Conservation (phyloP, 257 asterid genomes). For the Schizonepeta tenuifolia region DNA sequence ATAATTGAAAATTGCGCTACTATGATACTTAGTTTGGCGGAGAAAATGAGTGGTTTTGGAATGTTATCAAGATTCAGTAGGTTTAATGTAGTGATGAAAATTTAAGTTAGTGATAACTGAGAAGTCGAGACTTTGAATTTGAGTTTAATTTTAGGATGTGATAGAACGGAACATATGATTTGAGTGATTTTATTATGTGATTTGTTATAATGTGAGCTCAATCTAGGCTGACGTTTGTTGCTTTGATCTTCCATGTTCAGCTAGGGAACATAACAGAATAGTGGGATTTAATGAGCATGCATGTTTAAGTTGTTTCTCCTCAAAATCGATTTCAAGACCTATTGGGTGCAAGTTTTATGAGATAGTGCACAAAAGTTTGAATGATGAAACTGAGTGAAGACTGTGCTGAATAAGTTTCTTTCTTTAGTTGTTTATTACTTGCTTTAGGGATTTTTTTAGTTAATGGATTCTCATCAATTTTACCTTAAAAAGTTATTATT, state of each 20-base stretch:
- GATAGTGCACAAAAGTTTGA: not conserved
- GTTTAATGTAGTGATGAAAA: not conserved
- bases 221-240: not conserved
- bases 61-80: not conserved
- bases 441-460: not conserved
- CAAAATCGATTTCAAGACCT: not conserved
- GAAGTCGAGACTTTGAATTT: not conserved
- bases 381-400: not conserved
- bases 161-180: not conserved
- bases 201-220: not conserved
- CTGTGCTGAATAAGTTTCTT: not conserved
- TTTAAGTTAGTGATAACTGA: not conserved
- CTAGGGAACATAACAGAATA: not conserved
- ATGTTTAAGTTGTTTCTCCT: not conserved
- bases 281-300: not conserved
- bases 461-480: not conserved
- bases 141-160: slow-evolving; percentile 14
- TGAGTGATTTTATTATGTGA: not conserved
- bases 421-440: too few species aligned
- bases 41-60: not conserved
- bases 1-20: not conserved
- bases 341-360: not conserved
- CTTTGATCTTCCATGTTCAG: not conserved
- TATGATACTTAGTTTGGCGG: not conserved
- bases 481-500: not conserved